These are phyloP conservation scores for Samsoniella hepiali DNA, from an alignment of 2,329 filamentous ascomycete genomes.

Conservation along the genomic window DNA sequence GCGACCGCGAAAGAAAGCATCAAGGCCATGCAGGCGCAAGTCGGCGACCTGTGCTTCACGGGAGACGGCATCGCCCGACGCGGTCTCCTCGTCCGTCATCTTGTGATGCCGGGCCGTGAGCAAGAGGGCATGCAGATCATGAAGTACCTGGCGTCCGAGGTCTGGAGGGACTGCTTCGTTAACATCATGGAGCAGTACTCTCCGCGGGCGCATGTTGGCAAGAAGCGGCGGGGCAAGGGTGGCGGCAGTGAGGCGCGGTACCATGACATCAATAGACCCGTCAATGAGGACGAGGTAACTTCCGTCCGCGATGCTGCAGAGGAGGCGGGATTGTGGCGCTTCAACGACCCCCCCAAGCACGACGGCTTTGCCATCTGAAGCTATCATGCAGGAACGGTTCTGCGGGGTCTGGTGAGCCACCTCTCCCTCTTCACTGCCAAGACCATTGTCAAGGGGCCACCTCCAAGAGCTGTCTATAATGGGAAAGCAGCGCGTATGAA, in stretches of 20 bases:
- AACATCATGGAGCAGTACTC: slow-evolving; percentile 90
- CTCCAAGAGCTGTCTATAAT: neutral
- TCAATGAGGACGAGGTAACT: slow-evolving; percentile 62
- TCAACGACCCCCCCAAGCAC: slow-evolving; percentile 61
- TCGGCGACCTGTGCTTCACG: slow-evolving; percentile 80
- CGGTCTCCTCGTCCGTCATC: slow-evolving; percentile 71
- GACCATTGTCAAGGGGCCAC: too few species aligned
- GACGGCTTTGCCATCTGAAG: slow-evolving; percentile 48
- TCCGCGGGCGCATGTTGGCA: slow-evolving; percentile 77
- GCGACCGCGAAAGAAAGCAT: slow-evolving; percentile 71
- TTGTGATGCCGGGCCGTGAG: slow-evolving; percentile 81
- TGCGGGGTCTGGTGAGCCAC: too few species aligned
- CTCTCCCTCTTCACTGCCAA: too few species aligned
- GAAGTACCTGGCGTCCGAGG: slow-evolving; percentile 67
- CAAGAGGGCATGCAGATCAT: slow-evolving; percentile 72
- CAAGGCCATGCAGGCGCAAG: slow-evolving; percentile 75
- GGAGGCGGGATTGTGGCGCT: slow-evolving; percentile 72
- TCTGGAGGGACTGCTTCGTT: slow-evolving; percentile 73
- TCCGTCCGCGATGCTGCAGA: slow-evolving; percentile 65
- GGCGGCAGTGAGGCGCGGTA: slow-evolving; percentile 54
- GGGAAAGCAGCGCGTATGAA: neutral
- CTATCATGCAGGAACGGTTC: neutral
- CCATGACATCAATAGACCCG: slow-evolving; percentile 72
- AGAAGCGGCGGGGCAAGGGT: slow-evolving; percentile 44
- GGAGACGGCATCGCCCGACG: slow-evolving; percentile 75